Evolutionary conservation across 169 alveolate genomes (phyloP), one percentile per base, ranked within the genome.

Genomic region (Eimeria maxima): DNA sequence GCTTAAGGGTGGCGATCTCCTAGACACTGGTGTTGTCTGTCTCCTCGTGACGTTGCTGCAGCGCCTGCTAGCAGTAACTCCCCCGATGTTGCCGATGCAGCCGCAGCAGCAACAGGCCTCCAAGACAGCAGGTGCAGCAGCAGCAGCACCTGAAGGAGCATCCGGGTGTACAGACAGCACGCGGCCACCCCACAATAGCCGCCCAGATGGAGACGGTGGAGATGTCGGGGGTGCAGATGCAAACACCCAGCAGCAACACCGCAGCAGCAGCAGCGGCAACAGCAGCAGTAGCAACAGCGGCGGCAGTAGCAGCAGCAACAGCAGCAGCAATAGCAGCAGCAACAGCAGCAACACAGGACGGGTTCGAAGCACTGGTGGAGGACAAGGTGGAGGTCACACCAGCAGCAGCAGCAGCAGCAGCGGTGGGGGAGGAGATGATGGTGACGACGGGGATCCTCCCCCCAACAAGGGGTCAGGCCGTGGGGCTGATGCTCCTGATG

Each of bases 241-340:
- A 33, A 60, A 3, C 14, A 24, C 67, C 60, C 60, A 53, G 60
- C 60, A 53, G 60, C 60, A 53, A 14, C 60, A 53, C 1, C 60
- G 60, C 10, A 80, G 67, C 67, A 80, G 65, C 90, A 86, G 95
- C 84, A 71, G 71, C 88, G n/a, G 71, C 76, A 90, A 57, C 94
- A 63, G 13, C 67, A 55, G 47, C 89, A n/a, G 33, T 60, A 71
- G 29, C 76, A n/a, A 20, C 76, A 38, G 44, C 16, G 33, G 95
- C 76, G 47, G 88, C 86, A 10, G 42, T 38, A 65, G 65, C 42
- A 74, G 86, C 47, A 45, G 69, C 83, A 57, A 4, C 44, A 55
- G 80, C 60, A 60, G 84, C 65, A 67, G 73, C 84, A 67, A 67
- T 20, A 65, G 18, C 67, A 57, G 92, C 92, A 55, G 27, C 42